These are phyloP conservation scores for Colletotrichum sp. DNA, from an alignment of 2,329 filamentous ascomycete genomes.

Conservation along the genomic window DNA sequence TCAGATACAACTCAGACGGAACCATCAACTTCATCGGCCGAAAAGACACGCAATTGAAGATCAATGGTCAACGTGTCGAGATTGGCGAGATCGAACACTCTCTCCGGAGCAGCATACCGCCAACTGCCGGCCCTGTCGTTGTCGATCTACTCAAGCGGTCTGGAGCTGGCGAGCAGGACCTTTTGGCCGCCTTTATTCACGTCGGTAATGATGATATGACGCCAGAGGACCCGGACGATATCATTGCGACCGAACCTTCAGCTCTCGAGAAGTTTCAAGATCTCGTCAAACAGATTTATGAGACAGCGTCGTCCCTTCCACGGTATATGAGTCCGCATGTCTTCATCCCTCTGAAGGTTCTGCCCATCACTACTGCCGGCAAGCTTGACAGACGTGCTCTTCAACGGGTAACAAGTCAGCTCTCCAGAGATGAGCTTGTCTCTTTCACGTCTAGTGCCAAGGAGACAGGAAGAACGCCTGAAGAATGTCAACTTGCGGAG, in stretches of 20 bases:
- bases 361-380: conserved; percentile 17
- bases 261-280: not conserved
- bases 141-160: not conserved
- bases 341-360: conserved; percentile 1
- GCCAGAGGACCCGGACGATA: not conserved
- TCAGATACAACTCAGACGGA: conserved; percentile 27
- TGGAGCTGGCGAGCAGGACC: not conserved
- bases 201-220: not conserved
- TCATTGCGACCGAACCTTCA: not conserved
- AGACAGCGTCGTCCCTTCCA: not conserved
- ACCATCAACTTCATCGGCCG: conserved; percentile 28
- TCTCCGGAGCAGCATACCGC: conserved; percentile 27
- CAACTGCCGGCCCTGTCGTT: not conserved
- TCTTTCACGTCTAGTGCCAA: not conserved
- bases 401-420: not conserved
- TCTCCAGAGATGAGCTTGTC: not conserved
- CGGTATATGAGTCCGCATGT: conserved; percentile 23
- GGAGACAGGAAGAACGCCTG: not conserved
- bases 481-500: not conserved
- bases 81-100: conserved; percentile 38
- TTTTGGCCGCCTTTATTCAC: not conserved
- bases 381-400: conserved; percentile 22
- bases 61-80: conserved; percentile 36
- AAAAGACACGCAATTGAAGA: conserved; percentile 35
- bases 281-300: not conserved